Percentiles rank a stretch among this genome's conserved stretches.
These are phyloP conservation scores for Primulina eburnea DNA, from an alignment of 257 asterid genomes.

Conservation along the genomic window DNA sequence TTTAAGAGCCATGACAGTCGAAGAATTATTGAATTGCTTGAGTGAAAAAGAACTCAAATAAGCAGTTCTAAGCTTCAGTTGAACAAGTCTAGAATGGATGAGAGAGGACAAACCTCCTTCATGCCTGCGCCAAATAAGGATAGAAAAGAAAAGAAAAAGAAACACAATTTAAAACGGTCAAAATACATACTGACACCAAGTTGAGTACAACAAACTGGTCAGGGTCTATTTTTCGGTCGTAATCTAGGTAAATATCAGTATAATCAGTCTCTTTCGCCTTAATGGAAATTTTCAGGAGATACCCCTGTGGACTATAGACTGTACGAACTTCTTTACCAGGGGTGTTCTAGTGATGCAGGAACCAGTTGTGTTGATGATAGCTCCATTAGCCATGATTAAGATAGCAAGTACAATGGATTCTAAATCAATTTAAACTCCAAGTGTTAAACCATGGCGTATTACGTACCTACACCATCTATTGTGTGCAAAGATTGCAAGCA, in stretches of 20 bases:
- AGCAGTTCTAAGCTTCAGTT: constrained; percentile 36
- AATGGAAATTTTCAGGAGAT: neutral
- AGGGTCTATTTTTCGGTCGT: neutral
- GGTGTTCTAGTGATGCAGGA: neutral
- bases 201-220: neutral
- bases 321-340: neutral
- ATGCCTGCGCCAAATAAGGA: constrained; percentile 50
- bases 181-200: neutral
- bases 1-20: constrained; percentile 40
- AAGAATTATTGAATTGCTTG: constrained; percentile 24
- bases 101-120: constrained; percentile 72
- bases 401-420: neutral
- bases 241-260: neutral
- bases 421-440: neutral
- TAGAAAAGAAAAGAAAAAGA: neutral
- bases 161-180: neutral
- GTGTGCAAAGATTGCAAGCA: constrained; percentile 42
- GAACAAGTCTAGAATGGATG: constrained; percentile 41
- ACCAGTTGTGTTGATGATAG: neutral
- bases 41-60: constrained; percentile 34
- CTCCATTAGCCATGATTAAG: neutral
- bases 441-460: neutral
- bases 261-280: neutral
- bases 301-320: neutral
- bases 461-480: constrained; percentile 48